Conservation (phyloP, 116 monocot genomes). For the Dioscorea cayenensis region DNA sequence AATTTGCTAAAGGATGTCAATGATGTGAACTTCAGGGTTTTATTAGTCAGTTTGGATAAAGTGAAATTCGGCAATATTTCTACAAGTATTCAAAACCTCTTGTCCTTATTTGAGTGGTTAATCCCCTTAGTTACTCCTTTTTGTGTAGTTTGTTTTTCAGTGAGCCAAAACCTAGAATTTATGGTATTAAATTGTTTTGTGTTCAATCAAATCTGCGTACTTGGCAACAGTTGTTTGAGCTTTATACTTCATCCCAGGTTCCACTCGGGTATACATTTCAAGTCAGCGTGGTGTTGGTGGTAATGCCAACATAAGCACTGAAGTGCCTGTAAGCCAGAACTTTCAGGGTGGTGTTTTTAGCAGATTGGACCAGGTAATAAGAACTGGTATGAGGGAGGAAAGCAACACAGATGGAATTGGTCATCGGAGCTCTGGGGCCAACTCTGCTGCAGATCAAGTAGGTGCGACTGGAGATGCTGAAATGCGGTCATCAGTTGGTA, state of each 20-base stretch:
- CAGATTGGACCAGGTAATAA: conserved; percentile 7
- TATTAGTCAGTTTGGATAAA: too few relatives aligned
- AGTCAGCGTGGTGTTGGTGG: conserved; percentile 7
- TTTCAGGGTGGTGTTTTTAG: conserved; percentile 3
- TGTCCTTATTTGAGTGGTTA: too few relatives aligned
- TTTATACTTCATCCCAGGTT: conserved; percentile 13
- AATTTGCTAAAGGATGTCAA: too few relatives aligned
- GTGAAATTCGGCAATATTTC: too few relatives aligned
- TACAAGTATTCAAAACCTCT: too few relatives aligned
- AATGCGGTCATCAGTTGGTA: conserved; percentile 9
- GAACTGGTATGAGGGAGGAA: not conserved
- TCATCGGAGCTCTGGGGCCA: not conserved
- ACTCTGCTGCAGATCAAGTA: conserved; percentile 15
- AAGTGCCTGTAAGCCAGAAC: conserved; percentile 5
- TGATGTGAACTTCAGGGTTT: too few relatives aligned
- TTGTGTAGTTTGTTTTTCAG: too few relatives aligned
- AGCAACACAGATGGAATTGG: not conserved
- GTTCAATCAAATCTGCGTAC: too few relatives aligned
- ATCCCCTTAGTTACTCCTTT: too few relatives aligned
- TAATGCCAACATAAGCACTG: conserved; percentile 2
- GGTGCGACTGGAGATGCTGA: conserved; percentile 10
- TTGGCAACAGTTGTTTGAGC: not conserved
- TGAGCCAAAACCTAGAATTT: too few relatives aligned
- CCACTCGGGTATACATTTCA: conserved; percentile 9
- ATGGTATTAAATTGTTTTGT: too few relatives aligned